Conservation (phyloP, 2,329 filamentous ascomycete genomes). For the Fusarium multiceps region DNA sequence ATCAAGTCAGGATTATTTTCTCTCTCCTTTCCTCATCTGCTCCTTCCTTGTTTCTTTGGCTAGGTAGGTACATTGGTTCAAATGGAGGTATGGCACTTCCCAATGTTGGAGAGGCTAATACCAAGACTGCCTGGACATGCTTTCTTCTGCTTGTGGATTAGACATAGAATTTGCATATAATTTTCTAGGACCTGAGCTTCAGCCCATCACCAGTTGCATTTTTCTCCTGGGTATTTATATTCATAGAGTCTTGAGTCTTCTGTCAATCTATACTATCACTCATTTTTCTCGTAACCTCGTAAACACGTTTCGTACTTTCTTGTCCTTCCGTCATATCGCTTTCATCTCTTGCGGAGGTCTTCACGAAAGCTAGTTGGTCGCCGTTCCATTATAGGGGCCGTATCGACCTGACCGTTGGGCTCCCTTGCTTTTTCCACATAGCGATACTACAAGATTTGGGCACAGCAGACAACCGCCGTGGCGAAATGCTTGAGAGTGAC, state of each 20-base stretch:
- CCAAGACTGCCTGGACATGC: background rate
- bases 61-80: background rate
- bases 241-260: background rate
- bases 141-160: background rate
- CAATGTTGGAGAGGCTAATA: background rate
- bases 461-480: background rate
- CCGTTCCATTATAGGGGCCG: background rate
- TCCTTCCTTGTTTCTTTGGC: background rate
- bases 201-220: background rate
- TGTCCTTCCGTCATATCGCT: background rate
- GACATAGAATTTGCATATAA: background rate
- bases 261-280: background rate
- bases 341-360: background rate
- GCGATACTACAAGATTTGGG: background rate
- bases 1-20: background rate
- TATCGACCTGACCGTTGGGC: background rate
- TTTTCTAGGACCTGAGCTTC: background rate
- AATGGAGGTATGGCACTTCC: background rate
- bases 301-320: background rate
- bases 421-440: background rate
- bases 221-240: background rate
- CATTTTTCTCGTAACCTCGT: slow-evolving; percentile 5
- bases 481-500: background rate
- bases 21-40: background rate
- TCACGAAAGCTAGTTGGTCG: background rate